phyloP scores from a whole-genome alignment of 164 flowering plant genomes.

The Nymphaea colorata region DNA sequence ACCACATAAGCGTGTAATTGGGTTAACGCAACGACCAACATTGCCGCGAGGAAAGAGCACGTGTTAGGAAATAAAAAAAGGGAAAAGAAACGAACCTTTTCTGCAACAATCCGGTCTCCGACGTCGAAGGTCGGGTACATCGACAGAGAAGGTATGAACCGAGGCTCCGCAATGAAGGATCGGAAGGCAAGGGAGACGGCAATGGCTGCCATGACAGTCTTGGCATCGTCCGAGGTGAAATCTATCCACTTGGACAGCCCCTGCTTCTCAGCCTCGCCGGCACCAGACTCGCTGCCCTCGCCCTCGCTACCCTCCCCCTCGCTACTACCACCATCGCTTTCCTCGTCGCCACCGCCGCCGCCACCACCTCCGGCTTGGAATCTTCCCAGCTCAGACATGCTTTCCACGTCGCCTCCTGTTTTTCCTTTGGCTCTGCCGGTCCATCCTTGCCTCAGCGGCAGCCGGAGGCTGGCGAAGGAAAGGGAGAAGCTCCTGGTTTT shows the following conservation, averaged over 20 bases:
- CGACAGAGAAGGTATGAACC: constrained; percentile 93
- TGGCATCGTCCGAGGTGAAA: constrained; percentile 65
- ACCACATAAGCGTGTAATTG: too few species aligned
- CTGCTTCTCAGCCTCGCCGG: constrained; percentile 9
- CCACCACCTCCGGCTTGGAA: constrained; percentile 9
- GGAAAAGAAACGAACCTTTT: constrained; percentile 43
- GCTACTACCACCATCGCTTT: constrained; percentile 38
- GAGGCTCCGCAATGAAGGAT: constrained; percentile 82
- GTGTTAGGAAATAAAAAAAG: too few species aligned
- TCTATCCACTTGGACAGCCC: constrained; percentile 76
- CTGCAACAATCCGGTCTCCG: constrained; percentile 90
- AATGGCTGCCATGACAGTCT: constrained; percentile 69
- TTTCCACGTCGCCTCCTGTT: neutral
- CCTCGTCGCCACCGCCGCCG: constrained; percentile 35
- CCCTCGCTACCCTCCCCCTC: constrained; percentile 36
- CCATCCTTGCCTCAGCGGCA: neutral
- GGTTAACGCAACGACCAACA: too few species aligned
- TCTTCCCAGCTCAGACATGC: neutral
- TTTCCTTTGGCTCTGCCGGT: neutral
- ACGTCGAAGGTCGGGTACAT: constrained; percentile 98
- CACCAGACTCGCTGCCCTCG: constrained; percentile 23
- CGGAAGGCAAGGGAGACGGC: constrained; percentile 81
- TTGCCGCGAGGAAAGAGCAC: too few species aligned
- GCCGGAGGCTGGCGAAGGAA: constrained; percentile 6
- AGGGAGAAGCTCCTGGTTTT: neutral